Evolutionary conservation across 208 protist genomes (phyloP).

Genomic region (Leishmania tarentolae): DNA sequence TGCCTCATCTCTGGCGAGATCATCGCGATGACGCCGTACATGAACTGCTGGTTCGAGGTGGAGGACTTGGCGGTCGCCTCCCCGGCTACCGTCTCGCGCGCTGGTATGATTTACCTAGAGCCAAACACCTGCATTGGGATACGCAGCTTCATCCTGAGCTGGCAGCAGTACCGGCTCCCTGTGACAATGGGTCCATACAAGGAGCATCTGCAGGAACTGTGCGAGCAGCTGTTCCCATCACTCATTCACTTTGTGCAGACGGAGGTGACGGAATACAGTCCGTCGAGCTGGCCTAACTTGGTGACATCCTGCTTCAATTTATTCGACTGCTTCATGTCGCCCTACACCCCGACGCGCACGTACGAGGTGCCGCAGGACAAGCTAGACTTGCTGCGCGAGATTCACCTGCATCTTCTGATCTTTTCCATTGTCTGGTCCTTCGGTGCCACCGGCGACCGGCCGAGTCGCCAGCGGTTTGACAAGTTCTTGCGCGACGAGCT

Average conservation of each 20-base stretch:
- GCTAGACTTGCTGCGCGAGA: conserved; percentile 75
- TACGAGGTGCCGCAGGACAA: conserved; percentile 84
- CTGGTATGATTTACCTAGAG: conserved; percentile 99
- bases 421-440: conserved; percentile 98
- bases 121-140: conserved; percentile 90
- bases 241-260: conserved; percentile 94
- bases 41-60: conserved; percentile 98
- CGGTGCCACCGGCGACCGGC: conserved; percentile 94
- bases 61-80: conserved; percentile 97
- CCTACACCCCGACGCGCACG: conserved; percentile 82
- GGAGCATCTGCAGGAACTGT: conserved; percentile 86
- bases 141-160: conserved; percentile 79
- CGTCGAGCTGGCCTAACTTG: conserved; percentile 96
- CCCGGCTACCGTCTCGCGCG: conserved; percentile 97
- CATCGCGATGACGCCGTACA: conserved; percentile 94
- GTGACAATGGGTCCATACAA: conserved; percentile 84
- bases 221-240: conserved; percentile 84
- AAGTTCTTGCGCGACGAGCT: conserved; percentile 91
- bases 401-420: conserved; percentile 93
- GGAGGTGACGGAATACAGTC: conserved; percentile 92
- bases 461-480: conserved; percentile 94
- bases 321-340: conserved; percentile 88
- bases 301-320: conserved; percentile 94
- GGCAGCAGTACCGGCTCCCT: conserved; percentile 85
- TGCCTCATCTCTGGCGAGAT: conserved; percentile 96